phyloP scores from a whole-genome alignment of 2,329 filamentous ascomycete species.

The Arthrobotrys musiformis region DNA sequence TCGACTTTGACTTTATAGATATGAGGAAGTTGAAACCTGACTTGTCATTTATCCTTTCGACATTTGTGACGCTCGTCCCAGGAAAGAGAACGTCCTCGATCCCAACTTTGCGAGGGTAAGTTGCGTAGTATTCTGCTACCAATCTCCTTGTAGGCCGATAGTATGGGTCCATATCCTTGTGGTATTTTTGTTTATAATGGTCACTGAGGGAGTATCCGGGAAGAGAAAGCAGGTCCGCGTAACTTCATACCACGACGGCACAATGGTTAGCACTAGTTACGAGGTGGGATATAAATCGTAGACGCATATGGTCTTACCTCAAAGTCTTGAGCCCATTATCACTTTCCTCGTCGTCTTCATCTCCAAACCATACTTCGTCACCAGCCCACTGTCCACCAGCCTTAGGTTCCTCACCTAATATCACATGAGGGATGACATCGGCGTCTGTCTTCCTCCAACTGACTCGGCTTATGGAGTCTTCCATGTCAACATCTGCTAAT shows the following conservation, averaged over 20 bases:
- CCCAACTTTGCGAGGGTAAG: slow-evolving; percentile 68
- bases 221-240: slow-evolving; percentile 71
- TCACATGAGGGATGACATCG: slow-evolving; percentile 67
- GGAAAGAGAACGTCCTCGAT: slow-evolving; percentile 64
- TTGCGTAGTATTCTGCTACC: slow-evolving; percentile 68
- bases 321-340: slow-evolving; percentile 69
- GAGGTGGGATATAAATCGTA: background rate
- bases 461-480: slow-evolving; percentile 66
- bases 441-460: slow-evolving; percentile 68
- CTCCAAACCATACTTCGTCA: slow-evolving; percentile 63
- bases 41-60: slow-evolving; percentile 41
- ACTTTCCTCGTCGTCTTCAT: slow-evolving; percentile 41
- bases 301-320: slow-evolving; percentile 60
- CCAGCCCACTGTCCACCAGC: slow-evolving; percentile 72
- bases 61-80: slow-evolving; percentile 45
- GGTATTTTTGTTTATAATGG: slow-evolving; percentile 65
- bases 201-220: slow-evolving; percentile 70
- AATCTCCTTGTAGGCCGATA: slow-evolving; percentile 69
- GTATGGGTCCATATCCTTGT: slow-evolving; percentile 66
- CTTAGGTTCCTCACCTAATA: slow-evolving; percentile 67
- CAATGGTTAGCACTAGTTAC: background rate
- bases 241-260: slow-evolving; percentile 61
- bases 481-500: slow-evolving; percentile 70
- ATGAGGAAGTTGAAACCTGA: slow-evolving; percentile 47
- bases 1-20: slow-evolving; percentile 64